phyloP scores from a whole-genome alignment of 225 moss, liverwort and hornwort species.

The Neckera pumila region DNA sequence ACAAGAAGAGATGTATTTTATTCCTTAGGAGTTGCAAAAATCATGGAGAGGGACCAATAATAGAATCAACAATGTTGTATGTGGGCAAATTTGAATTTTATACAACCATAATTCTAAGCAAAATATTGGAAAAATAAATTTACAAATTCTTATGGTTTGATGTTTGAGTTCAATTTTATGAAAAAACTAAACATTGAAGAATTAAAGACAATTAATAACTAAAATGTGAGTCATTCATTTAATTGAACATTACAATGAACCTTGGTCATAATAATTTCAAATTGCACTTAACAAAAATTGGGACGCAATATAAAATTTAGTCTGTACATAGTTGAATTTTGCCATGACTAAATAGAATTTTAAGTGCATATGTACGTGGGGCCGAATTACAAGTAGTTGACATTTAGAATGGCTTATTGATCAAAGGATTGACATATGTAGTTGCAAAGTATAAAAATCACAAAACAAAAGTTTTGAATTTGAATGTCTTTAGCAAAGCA shows the following conservation, averaged over 20 bases:
- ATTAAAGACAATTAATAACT: background rate
- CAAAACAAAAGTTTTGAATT: background rate
- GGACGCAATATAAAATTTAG: background rate
- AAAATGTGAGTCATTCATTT: background rate
- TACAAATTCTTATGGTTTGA: background rate
- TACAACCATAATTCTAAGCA: background rate
- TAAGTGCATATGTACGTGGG: background rate
- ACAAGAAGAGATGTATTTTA: rapidly evolving
- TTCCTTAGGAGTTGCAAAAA: rapidly evolving
- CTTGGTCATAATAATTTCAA: background rate
- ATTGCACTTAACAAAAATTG: background rate
- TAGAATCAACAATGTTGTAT: background rate
- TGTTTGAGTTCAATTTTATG: background rate
- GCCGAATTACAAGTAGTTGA: background rate
- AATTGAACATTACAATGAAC: background rate
- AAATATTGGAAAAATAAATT: background rate
- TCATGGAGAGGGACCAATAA: background rate
- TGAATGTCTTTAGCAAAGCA: background rate
- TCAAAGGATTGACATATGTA: background rate
- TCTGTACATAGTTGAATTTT: background rate
- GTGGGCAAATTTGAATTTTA: background rate
- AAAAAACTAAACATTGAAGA: background rate
- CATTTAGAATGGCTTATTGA: background rate
- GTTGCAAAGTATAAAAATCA: background rate
- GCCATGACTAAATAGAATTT: background rate